A percentile compares a stretch with the other conserved stretches of the same genome.
phyloP scores from a whole-genome alignment of 176 grass and related monocot genomes.

The Eremochloa ophiuroides region DNA sequence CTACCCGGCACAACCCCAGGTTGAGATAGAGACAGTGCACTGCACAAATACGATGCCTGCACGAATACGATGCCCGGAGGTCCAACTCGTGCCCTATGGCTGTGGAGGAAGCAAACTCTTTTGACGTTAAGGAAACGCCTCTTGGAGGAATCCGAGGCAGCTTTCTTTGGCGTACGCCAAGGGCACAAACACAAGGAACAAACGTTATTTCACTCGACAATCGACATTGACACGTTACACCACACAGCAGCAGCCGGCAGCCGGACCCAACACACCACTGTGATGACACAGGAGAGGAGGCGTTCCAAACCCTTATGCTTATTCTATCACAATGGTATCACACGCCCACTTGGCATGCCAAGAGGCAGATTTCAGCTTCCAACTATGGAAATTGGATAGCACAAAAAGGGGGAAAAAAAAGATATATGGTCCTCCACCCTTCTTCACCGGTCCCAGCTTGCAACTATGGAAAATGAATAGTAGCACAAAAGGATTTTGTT shows the following conservation, averaged over 20 bases:
- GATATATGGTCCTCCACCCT: not conserved
- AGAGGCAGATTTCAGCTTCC: not conserved
- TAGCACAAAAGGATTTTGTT: not conserved
- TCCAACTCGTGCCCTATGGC: not conserved
- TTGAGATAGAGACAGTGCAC: not conserved
- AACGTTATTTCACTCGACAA: not conserved
- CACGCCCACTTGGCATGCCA: not conserved
- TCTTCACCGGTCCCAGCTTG: not conserved
- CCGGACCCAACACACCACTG: no score
- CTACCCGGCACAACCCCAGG: not conserved
- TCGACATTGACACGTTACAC: constrained; percentile 1
- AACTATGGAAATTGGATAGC: not conserved
- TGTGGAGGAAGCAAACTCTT: not conserved
- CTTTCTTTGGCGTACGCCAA: not conserved
- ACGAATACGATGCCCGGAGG: not conserved
- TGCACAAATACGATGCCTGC: no score
- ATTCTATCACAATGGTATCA: constrained; percentile 26
- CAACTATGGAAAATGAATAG: no score
- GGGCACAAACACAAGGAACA: not conserved
- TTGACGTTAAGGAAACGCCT: not conserved
- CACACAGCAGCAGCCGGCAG: not conserved
- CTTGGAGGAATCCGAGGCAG: not conserved
- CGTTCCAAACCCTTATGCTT: not conserved
- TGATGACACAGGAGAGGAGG: not conserved
- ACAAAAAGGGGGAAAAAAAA: not conserved